Percentiles rank a stretch among this genome's conserved stretches.
phyloP scores from a whole-genome alignment of 2,329 filamentous ascomycete species.

The Pseudogymnoascus sp. region DNA sequence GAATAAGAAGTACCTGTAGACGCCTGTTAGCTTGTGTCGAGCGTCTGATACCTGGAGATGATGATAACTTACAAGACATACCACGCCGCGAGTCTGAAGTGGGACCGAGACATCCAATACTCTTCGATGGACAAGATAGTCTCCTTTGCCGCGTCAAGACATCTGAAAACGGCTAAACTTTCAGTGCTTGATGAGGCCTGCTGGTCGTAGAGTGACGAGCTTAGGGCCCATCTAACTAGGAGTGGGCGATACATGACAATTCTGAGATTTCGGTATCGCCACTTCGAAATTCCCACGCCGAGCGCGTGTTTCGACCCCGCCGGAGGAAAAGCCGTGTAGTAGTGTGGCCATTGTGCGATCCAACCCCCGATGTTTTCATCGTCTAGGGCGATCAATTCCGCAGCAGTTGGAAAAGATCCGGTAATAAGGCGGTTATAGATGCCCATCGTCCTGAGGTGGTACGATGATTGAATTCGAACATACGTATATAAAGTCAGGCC shows the following conservation, averaged over 20 bases:
- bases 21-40: neutral
- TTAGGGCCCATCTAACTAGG: slow-evolving; percentile 12
- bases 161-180: slow-evolving; percentile 10
- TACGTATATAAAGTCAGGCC: slow-evolving; percentile 10
- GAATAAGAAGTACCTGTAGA: slow-evolving; percentile 11
- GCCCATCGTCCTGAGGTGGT: slow-evolving; percentile 7
- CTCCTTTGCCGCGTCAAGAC: slow-evolving; percentile 11
- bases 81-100: slow-evolving; percentile 14
- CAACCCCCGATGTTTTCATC: slow-evolving; percentile 13
- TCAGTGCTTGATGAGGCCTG: neutral
- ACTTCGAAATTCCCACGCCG: slow-evolving; percentile 12
- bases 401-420: slow-evolving; percentile 6
- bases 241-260: slow-evolving; percentile 17
- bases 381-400: slow-evolving; percentile 10
- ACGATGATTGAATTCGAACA: slow-evolving; percentile 5
- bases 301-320: slow-evolving; percentile 11
- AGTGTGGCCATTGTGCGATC: slow-evolving; percentile 11
- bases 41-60: neutral
- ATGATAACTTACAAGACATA: slow-evolving; percentile 15
- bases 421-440: slow-evolving; percentile 9
- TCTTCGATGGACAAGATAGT: slow-evolving; percentile 11
- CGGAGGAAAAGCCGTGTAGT: slow-evolving; percentile 9
- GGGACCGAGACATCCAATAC: slow-evolving; percentile 11
- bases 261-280: slow-evolving; percentile 17
- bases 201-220: neutral